Conservation (phyloP, 2,329 filamentous ascomycete genomes). For the Tolypocladium endophyticum region DNA sequence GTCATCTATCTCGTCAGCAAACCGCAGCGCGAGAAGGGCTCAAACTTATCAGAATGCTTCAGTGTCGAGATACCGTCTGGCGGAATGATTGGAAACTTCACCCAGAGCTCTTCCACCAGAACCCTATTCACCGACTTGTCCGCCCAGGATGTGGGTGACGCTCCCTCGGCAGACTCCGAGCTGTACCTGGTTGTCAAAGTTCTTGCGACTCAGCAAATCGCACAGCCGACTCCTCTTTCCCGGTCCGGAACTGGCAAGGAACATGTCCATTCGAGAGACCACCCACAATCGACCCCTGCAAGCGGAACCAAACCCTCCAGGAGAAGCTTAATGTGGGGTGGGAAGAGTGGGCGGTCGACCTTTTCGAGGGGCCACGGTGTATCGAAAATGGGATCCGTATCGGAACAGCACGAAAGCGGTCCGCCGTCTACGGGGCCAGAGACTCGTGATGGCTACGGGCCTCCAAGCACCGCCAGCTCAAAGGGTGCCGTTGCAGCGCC, state of each 20-base stretch:
- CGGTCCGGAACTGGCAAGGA: conserved; percentile 38
- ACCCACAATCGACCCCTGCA: conserved; percentile 36
- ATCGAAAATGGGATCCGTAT: conserved; percentile 44
- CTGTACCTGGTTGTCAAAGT: conserved; percentile 80
- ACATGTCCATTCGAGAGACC: conserved; percentile 30
- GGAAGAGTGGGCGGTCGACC: conserved; percentile 42
- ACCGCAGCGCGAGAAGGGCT: conserved; percentile 48
- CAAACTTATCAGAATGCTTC: conserved; percentile 73
- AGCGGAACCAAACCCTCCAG: conserved; percentile 43
- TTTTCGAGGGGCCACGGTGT: conserved; percentile 39
- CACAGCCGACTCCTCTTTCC: conserved; percentile 34
- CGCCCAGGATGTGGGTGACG: conserved; percentile 58
- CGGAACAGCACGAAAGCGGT: conserved; percentile 36
- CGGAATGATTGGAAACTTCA: conserved; percentile 56
- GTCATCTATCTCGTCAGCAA: conserved; percentile 71
- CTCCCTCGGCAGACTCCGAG: conserved; percentile 53
- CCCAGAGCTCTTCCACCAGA: conserved; percentile 59
- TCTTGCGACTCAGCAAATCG: conserved; percentile 45
- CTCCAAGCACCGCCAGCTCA: conserved; percentile 49
- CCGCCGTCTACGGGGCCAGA: conserved; percentile 23
- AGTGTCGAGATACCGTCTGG: conserved; percentile 66
- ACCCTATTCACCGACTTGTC: conserved; percentile 84
- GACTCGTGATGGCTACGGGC: conserved; percentile 32
- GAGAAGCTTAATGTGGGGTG: conserved; percentile 61
- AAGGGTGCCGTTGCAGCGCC: conserved; percentile 13